phyloP scores from a whole-genome alignment of 352 stramenopile genomes.

The Phytophthora cryptogea region DNA sequence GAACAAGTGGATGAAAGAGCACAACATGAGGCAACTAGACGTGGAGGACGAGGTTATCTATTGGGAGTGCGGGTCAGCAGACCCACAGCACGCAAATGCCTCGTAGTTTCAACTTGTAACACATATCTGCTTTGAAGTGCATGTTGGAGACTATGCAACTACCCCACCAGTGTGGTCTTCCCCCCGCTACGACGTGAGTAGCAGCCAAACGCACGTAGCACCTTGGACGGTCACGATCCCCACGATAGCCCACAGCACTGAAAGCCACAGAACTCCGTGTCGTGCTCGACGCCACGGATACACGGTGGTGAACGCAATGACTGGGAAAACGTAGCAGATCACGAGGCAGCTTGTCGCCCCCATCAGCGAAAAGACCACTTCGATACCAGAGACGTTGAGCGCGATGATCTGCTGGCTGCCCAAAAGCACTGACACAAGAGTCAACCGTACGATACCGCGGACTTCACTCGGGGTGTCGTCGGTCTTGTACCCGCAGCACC shows the following conservation, averaged over 20 bases:
- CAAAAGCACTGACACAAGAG: slow-evolving; percentile 27
- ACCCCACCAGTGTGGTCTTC: slow-evolving; percentile 34
- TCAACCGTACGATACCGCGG: slow-evolving; percentile 7
- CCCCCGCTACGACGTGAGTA: slow-evolving; percentile 22
- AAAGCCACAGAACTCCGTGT: slow-evolving; percentile 25
- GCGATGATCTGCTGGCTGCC: slow-evolving; percentile 36
- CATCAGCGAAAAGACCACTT: slow-evolving; percentile 58
- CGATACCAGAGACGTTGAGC: slow-evolving; percentile 47
- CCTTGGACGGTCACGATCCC: slow-evolving; percentile 26
- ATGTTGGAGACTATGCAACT: neutral
- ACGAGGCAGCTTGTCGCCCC: slow-evolving; percentile 51
- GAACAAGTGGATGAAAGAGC: slow-evolving; percentile 26
- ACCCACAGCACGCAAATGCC: slow-evolving; percentile 8
- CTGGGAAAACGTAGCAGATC: slow-evolving; percentile 57
- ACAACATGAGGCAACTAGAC: slow-evolving; percentile 17
- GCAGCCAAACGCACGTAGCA: slow-evolving; percentile 28
- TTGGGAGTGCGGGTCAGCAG: slow-evolving; percentile 14
- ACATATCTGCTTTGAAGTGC: slow-evolving; percentile 6
- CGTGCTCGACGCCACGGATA: slow-evolving; percentile 47
- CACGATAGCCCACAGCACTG: slow-evolving; percentile 26
- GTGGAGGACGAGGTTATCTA: slow-evolving; percentile 23
- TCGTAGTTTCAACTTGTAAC: slow-evolving; percentile 3
- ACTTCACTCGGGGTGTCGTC: slow-evolving; percentile 1
- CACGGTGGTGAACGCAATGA: slow-evolving; percentile 47
- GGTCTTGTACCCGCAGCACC: slow-evolving; percentile 10